Conservation (phyloP, 2,329 filamentous ascomycete genomes). For the Xylariaceae sp. region DNA sequence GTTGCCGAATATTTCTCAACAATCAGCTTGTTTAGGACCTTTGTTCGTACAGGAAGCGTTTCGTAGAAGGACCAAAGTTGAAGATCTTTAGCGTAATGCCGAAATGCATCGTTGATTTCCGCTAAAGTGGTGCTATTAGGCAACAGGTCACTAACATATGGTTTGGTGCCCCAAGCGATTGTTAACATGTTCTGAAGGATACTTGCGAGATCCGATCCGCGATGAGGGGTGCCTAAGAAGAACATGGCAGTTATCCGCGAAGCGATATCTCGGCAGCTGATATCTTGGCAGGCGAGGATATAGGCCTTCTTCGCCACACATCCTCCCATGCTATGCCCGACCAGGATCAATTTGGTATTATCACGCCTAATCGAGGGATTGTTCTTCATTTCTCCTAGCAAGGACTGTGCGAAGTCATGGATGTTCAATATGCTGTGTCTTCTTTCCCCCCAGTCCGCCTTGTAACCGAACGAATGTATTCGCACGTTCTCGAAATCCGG, state of each 20-base stretch:
- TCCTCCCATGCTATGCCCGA: conserved; percentile 46
- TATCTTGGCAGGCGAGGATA: conserved; percentile 32
- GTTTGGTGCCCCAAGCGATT: conserved; percentile 30
- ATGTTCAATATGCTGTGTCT: conserved; percentile 24
- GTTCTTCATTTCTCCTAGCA: conserved; percentile 30
- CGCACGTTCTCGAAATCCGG: conserved; percentile 9
- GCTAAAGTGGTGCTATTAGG: conserved; percentile 33
- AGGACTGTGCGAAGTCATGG: conserved; percentile 32
- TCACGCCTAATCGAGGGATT: conserved; percentile 24
- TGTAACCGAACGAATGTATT: conserved; percentile 18
- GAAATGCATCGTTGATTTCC: conserved; percentile 43
- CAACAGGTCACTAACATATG: conserved; percentile 37
- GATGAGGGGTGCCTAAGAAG: conserved; percentile 41
- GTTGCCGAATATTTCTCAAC: conserved; percentile 29
- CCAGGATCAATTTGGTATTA: conserved; percentile 36
- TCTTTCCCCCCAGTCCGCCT: conserved; percentile 14
- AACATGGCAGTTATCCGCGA: conserved; percentile 32
- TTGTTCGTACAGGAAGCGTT: conserved; percentile 30
- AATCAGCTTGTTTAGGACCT: conserved; percentile 28
- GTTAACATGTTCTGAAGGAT: conserved; percentile 35
- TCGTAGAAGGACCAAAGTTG: conserved; percentile 45
- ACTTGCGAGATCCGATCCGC: conserved; percentile 36
- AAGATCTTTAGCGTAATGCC: conserved; percentile 34
- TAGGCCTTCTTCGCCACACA: conserved; percentile 36
- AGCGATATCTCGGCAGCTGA: conserved; percentile 26